Evolutionary conservation across 768 basidiomycete species (phyloP), one percentile per base, ranked within the genome.

Genomic region (Tylopilus cervinicoccineus): DNA sequence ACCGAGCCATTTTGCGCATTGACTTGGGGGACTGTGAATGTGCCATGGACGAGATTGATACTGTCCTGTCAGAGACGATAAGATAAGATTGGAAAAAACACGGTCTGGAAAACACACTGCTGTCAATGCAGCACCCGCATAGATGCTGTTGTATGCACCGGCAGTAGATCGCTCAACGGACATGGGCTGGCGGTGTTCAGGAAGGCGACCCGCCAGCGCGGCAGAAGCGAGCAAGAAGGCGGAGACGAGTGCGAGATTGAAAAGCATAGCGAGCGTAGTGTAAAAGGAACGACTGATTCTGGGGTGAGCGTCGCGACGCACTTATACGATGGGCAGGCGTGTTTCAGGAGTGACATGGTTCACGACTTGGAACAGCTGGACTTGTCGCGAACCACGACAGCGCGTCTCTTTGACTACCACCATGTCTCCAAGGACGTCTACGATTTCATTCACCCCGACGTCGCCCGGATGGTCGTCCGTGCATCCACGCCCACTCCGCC

Each of bases 401-500:
- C n/a, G n/a, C n/a, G n/a, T n/a, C n/a, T n/a, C n/a, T n/a, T n/a
- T n/a, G n/a, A n/a, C n/a, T n/a, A n/a, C n/a, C n/a, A n/a, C n/a
- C n/a, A 48, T 48, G 47, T 28, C 40, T 41, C 20, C 26, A 0
- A 42, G 14, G 13, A 53, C 43, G 24, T 52, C 52, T 23, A 53
- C 57, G 4, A 54, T 65, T 40, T 53, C 54, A 9, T 56, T 55
- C 45, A 56, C 59, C 0, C 56, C 58, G 4, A 48, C 59, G 1
- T 23, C 34, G 5, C 46, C 55, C 2, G 49, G 51, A 32, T 64
- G 63, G 63, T 38, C 40, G 0, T 49, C 57, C 1, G 45, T 55
- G 8, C 48, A 48, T 27, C 67, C 65, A 6, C 63, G 65, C n/a
- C 50, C 55, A 6, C 38, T 67, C 0, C 24, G 33, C 13, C 45